Evolutionary conservation across 2,329 filamentous ascomycete species (phyloP).

Genomic region (Neocucurbitaria cava): DNA sequence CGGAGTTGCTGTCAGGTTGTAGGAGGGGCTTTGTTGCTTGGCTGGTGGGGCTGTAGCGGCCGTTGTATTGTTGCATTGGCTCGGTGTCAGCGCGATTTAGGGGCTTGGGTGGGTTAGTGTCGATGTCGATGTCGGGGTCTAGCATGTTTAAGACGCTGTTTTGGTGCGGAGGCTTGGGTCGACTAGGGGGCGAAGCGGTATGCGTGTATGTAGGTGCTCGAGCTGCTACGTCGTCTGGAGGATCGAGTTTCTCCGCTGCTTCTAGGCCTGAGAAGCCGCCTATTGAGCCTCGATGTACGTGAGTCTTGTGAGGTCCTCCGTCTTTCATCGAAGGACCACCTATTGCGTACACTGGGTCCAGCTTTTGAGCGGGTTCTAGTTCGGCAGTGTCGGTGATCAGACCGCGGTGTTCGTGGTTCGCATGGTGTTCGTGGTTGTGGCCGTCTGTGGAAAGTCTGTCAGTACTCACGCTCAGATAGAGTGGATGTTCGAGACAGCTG

Average conservation of each 20-base stretch:
- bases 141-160: slow-evolving; percentile 1
- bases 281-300: slow-evolving; percentile 15
- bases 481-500: background rate
- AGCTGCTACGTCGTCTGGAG: slow-evolving; percentile 1
- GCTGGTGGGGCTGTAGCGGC: background rate
- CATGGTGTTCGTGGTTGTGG: slow-evolving; percentile 1
- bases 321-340: slow-evolving; percentile 13
- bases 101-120: background rate
- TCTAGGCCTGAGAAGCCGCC: slow-evolving; percentile 10
- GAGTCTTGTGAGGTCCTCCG: slow-evolving; percentile 8
- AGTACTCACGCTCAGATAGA: background rate
- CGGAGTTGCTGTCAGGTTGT: background rate
- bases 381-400: slow-evolving; percentile 12
- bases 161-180: slow-evolving; percentile 11
- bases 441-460: slow-evolving; percentile 3
- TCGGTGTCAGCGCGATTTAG: background rate
- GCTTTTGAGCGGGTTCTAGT: slow-evolving; percentile 19
- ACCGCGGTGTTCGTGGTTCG: slow-evolving; percentile 20
- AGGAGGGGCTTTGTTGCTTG: background rate
- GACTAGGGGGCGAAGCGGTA: slow-evolving; percentile 3
- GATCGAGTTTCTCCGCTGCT: slow-evolving; percentile 18
- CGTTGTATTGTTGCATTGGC: slow-evolving; percentile 1
- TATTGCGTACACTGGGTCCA: slow-evolving; percentile 17
- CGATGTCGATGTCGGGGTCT: background rate
- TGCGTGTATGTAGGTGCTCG: slow-evolving; percentile 10